Conservation (phyloP, 2,329 filamentous ascomycete species). For the Curvularia eragrostidis region DNA sequence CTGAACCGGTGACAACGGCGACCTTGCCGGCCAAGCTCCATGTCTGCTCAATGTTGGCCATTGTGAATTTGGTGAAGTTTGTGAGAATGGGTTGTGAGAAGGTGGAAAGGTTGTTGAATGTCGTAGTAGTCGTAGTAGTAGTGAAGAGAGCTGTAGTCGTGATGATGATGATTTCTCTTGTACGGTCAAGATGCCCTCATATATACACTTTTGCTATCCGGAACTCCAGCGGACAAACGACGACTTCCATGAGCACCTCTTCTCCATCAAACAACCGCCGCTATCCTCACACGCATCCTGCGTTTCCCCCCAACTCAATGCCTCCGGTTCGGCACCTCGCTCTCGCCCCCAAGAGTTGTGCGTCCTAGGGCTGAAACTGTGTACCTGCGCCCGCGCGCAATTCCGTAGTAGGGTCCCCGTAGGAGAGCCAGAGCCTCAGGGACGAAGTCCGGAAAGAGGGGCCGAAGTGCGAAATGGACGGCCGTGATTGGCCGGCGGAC, state of each 20-base stretch:
- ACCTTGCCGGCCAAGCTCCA: conserved; percentile 63
- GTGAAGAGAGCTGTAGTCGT: conserved; percentile 24
- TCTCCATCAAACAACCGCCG: conserved; percentile 30
- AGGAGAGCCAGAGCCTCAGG: conserved; percentile 40
- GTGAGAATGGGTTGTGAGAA: conserved; percentile 14
- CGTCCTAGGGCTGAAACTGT: conserved; percentile 38
- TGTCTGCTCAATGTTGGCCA: conserved; percentile 52
- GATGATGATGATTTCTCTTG: conserved; percentile 30
- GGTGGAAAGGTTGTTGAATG: conserved; percentile 3
- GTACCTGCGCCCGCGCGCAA: conserved; percentile 31
- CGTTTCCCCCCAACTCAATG: conserved; percentile 33
- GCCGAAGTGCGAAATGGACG: conserved; percentile 31
- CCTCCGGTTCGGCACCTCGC: conserved; percentile 38
- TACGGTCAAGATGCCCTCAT: conserved; percentile 30
- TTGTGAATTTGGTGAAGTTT: conserved; percentile 37
- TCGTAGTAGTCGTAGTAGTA: conserved; percentile 13
- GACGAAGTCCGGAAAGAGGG: conserved; percentile 34
- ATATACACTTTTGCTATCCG: conserved; percentile 43
- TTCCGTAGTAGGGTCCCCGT: conserved; percentile 36
- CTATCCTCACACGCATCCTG: conserved; percentile 28
- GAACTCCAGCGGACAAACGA: conserved; percentile 42
- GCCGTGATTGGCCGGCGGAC: conserved; percentile 24
- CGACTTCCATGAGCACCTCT: conserved; percentile 32
- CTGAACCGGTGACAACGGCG: conserved; percentile 61
- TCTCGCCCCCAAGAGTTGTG: conserved; percentile 33